Evolutionary conservation across 176 grass and related monocot species (phyloP).

Genomic region (Phragmites australis): DNA sequence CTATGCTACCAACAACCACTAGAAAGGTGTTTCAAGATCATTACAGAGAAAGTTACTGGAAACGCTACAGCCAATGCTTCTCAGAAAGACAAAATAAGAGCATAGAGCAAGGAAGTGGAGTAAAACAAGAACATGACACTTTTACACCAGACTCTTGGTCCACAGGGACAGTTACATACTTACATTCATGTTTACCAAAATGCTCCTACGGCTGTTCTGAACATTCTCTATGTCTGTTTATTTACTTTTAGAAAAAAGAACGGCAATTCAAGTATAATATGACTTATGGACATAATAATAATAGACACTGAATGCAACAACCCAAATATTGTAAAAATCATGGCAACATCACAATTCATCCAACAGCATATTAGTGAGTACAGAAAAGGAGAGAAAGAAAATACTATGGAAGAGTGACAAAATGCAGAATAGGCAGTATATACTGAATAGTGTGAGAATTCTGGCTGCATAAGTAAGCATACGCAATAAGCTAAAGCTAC

Average conservation of each 20-base stretch:
- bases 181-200: not conserved
- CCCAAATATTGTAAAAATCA: not conserved
- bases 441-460: not conserved
- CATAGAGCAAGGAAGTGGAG: not conserved
- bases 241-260: not conserved
- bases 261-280: not conserved
- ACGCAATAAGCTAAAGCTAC: conserved; percentile 21
- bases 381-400: not conserved
- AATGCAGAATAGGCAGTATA: not conserved
- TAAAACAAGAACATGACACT: not conserved
- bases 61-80: not conserved
- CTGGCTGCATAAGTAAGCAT: conserved; percentile 8
- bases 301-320: not conserved
- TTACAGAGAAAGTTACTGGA: not conserved
- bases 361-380: not conserved
- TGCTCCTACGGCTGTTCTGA: not conserved
- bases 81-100: not conserved
- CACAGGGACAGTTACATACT: not conserved
- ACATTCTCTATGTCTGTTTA: not conserved
- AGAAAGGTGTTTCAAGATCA: not conserved
- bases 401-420: not conserved
- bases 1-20: conserved; percentile 8
- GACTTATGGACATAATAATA: not conserved
- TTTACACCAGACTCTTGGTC: not conserved
- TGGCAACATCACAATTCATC: conserved; percentile 1